Base-by-base conservation (phyloP, 1,284 basidiomycete species). In the Wallemia hederae region DNA sequence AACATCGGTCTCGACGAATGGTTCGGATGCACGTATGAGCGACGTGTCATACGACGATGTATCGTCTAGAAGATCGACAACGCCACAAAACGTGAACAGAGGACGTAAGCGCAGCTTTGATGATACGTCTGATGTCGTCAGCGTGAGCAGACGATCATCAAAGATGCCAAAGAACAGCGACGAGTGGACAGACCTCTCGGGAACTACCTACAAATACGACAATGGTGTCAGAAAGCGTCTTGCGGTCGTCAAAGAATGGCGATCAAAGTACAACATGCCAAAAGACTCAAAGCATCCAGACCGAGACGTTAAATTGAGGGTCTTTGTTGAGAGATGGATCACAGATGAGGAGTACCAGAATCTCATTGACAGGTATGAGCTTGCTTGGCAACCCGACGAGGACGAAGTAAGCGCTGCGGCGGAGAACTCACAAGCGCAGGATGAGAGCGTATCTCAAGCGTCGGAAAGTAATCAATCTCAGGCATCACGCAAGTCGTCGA, bases 261-360 rank as follows among this genome's bases (percentile, higher is more conserved):
- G 55, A 28, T 31, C 28, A 1, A 63, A 63, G 29, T 63, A 56
- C 33, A 56, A 60, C 26, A 63, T 63, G 62, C 62, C 62, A 24
- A 24, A 28, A 27, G 62, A 63, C 55, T 63, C 62, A 3, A 59
- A 57, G 29, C 62, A 63, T 61, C 62, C 62, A 19, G 62, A 63
- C 33, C 58, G 61, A n/a, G n/a, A 61, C 55, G n/a, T 61, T 22
- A 61, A 24, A 28, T 57, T 61, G 24, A 60, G 49, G 17, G 62
- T 61, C 3, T 24, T 59, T 27, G 60, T 61, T 24, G 62, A 63
- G 49, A 31, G 27, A 27, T 63, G 62, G 62, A 33, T 63, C n/a
- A 59, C 60, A 26, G 61, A 61, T 22, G 62, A 61, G 27, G 62
- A 63, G 24, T 61, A 49, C n/a, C 14, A 49, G 39, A 5, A 17